Conservation (phyloP, 768 basidiomycete genomes). For the Tricholoma saponaceum region DNA sequence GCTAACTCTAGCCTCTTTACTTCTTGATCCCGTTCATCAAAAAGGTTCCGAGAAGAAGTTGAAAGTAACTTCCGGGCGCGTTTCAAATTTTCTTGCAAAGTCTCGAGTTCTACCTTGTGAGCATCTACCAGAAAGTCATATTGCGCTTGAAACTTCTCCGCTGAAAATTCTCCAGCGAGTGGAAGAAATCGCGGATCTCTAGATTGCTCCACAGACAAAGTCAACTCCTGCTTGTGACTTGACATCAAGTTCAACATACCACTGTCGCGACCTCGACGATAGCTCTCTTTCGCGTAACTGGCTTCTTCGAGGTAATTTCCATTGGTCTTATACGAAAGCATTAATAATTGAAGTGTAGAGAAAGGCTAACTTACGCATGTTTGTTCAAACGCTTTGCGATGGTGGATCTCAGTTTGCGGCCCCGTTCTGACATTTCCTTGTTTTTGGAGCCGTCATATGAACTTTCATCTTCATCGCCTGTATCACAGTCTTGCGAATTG, state of each 20-base stretch:
- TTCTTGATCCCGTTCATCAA: conserved; percentile 62
- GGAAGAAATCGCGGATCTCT: conserved; percentile 87
- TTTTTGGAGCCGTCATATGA: conserved; percentile 18
- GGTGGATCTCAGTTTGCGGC: conserved; percentile 37
- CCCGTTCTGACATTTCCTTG: conserved; percentile 39
- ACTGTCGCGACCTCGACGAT: conserved; percentile 65
- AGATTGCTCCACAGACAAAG: conserved; percentile 44
- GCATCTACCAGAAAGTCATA: conserved; percentile 74
- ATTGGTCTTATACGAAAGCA: conserved; percentile 49
- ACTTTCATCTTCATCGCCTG: conserved; percentile 1
- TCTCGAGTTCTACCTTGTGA: conserved; percentile 59
- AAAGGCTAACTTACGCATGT: conserved; percentile 67
- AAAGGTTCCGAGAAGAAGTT: conserved; percentile 57
- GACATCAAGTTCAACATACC: conserved; percentile 35
- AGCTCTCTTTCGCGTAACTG: conserved; percentile 67
- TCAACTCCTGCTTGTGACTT: neutral
- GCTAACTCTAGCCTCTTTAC: conserved; percentile 67
- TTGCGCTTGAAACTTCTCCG: conserved; percentile 58
- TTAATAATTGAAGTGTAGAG: neutral
- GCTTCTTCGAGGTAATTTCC: conserved; percentile 81
- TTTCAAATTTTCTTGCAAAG: conserved; percentile 62
- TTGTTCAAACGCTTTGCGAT: conserved; percentile 68
- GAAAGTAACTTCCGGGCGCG: conserved; percentile 61
- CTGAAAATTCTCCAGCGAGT: conserved; percentile 63
- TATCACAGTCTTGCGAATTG: conserved; percentile 15